phyloP scores from a whole-genome alignment of 805 yeast species.

The Grigorovia transvaalensis region DNA sequence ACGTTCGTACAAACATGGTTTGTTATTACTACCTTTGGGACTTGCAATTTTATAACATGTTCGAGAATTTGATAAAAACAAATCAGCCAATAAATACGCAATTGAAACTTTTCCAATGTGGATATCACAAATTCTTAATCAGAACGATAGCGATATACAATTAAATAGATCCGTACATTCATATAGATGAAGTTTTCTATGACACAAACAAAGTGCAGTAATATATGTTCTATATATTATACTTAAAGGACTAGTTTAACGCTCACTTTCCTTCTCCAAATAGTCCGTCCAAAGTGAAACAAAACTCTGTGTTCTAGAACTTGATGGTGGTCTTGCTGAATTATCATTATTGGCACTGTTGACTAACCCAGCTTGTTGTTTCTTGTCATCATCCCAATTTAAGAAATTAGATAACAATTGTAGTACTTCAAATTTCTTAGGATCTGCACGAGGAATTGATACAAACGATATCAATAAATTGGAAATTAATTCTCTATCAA shows the following conservation, averaged over 20 bases:
- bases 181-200: too few species aligned
- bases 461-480: conserved; percentile 79
- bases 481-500: conserved; percentile 82
- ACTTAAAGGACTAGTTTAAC: conserved; percentile 4
- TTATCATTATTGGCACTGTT: conserved; percentile 8
- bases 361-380: conserved; percentile 62
- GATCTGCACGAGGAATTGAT: conserved; percentile 81
- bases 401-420: conserved; percentile 72
- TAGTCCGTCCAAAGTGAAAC: conserved; percentile 74
- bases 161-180: too few species aligned
- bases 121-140: too few species aligned
- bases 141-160: too few species aligned
- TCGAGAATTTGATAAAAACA: too few species aligned
- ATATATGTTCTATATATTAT: neutral
- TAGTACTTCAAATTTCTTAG: conserved; percentile 88
- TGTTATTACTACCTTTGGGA: neutral
- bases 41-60: too few species aligned
- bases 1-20: neutral
- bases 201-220: neutral
- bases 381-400: conserved; percentile 80
- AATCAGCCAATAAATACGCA: too few species aligned
- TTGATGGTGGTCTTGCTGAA: conserved; percentile 11
- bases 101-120: too few species aligned
- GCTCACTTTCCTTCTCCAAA: conserved; percentile 58
- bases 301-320: conserved; percentile 42